These are phyloP conservation scores for Talaromyces albobiverticillius DNA, from an alignment of 2,329 filamentous ascomycete species.

Conservation along the genomic window DNA sequence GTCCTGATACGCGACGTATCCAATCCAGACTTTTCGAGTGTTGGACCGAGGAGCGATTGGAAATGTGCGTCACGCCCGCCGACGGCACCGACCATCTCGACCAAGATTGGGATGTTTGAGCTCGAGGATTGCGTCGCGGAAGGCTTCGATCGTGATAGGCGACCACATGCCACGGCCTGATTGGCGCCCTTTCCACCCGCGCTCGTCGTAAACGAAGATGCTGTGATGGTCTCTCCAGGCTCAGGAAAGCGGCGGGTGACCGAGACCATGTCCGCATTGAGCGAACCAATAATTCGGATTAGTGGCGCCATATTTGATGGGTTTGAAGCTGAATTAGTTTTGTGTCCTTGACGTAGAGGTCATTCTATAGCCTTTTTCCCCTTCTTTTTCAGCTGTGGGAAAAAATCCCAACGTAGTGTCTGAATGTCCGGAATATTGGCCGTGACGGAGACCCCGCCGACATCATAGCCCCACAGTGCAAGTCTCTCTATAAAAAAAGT, in stretches of 20 bases:
- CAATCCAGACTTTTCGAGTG: constrained; percentile 61
- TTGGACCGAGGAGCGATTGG: constrained; percentile 57
- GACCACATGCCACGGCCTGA: constrained; percentile 85
- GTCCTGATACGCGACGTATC: constrained; percentile 55
- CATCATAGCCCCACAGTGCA: not conserved
- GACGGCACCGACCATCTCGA: constrained; percentile 73
- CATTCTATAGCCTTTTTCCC: too few species aligned
- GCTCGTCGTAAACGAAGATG: constrained; percentile 72
- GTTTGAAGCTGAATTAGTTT: not conserved
- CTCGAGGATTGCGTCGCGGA: constrained; percentile 17
- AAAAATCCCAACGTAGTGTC: too few species aligned
- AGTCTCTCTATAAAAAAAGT: not conserved
- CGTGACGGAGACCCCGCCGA: not conserved
- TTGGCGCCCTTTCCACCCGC: constrained; percentile 94
- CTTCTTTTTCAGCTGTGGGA: too few species aligned
- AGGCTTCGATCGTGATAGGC: constrained; percentile 63
- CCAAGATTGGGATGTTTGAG: constrained; percentile 34
- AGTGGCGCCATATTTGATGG: constrained; percentile 36
- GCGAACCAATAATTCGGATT: constrained; percentile 84
- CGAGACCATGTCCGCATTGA: constrained; percentile 92
- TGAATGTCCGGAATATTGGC: not conserved
- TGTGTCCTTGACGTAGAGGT: too few species aligned
- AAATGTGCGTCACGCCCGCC: constrained; percentile 62
- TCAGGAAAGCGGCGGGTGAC: constrained; percentile 78
- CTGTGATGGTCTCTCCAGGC: constrained; percentile 83